Evolutionary conservation across 495 filamentous ascomycete genomes (phyloP).

Genomic region (Podospora comata): DNA sequence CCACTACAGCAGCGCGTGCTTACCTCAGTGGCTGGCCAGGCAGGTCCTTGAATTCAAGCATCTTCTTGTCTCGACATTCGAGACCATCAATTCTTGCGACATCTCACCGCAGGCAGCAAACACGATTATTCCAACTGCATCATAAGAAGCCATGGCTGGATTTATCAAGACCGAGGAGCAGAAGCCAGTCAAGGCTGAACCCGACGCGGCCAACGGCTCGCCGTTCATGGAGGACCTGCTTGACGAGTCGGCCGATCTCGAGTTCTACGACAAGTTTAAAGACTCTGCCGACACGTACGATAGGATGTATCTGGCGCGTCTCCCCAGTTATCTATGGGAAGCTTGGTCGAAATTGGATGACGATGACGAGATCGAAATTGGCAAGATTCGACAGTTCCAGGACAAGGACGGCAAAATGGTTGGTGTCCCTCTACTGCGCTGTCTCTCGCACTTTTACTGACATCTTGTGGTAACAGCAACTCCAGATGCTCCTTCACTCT

Average conservation of each 20-base stretch:
- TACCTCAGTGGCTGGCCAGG: neutral
- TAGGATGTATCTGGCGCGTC: conserved; percentile 67
- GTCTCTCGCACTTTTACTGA: conserved; percentile 16
- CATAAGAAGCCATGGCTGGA: neutral
- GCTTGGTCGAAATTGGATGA: conserved; percentile 54
- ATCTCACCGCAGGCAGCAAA: neutral
- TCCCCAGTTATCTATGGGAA: conserved; percentile 78
- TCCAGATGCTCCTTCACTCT: conserved; percentile 43
- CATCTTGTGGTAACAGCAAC: conserved; percentile 28
- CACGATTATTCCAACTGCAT: neutral
- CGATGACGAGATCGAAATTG: conserved; percentile 62
- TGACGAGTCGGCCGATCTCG: conserved; percentile 84
- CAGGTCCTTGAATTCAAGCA: neutral
- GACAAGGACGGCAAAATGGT: conserved; percentile 46
- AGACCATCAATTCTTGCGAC: neutral
- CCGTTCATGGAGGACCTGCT: conserved; percentile 63
- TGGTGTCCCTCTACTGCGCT: conserved; percentile 11
- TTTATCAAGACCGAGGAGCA: conserved; percentile 38
- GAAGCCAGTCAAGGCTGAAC: conserved; percentile 62
- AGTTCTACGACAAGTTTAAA: conserved; percentile 57
- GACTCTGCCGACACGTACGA: conserved; percentile 34
- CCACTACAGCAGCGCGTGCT: neutral
- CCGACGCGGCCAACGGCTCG: conserved; percentile 53
- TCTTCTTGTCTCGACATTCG: neutral
- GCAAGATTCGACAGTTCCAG: conserved; percentile 65